Base-by-base conservation (phyloP, 306 rosid genomes). In the Luffa acutangula region DNA sequence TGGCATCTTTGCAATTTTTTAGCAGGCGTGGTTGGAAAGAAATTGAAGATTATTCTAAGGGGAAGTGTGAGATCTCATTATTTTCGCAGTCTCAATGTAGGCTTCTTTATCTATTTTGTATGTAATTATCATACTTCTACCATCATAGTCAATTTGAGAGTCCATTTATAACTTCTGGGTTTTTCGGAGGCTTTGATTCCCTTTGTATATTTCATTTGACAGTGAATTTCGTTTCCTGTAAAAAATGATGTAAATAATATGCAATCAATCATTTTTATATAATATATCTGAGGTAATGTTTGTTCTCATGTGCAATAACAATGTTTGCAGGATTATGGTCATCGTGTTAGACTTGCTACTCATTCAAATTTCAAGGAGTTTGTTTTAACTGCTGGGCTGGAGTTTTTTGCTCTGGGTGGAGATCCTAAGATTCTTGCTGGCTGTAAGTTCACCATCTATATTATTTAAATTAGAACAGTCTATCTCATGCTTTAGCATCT, bases 351-450 rank as follows among this genome's bases (percentile, higher is more conserved):
- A 85, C 88, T 96, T 77, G 99, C 99, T 48, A 91, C 97, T 79
- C 99, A 96, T 88, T 91, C 98, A 81, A 96, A 96, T 88, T 96
- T 96, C 75, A 96, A 96, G 87, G 99, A 96, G 84, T 96, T 96
- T 91, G 99, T 96, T 79, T 84, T 93, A 91, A 93, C 99, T 70
- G 90, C 99, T 83, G 99, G 99, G 56, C 85, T 96, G 97, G 99
- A 96, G 87, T 96, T 96, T 86, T 93, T 87, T 83, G 96, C 98
- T 41, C 83, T 93, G 80, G 99, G 98, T 74, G 99, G 99, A 10
- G 98, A 96, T 86, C 99, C 99, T 5, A 96, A 96, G 84, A 86
- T 96, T 78, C 98, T 96, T 82, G 99, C 99, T 77, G 97, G 99
- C 70, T 93, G 99, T 96, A 93, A 71, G 99, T 17, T 42, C 80